Evolutionary conservation across 2,329 filamentous ascomycete species (phyloP).

Genomic region (Penicillium hesseltinei): DNA sequence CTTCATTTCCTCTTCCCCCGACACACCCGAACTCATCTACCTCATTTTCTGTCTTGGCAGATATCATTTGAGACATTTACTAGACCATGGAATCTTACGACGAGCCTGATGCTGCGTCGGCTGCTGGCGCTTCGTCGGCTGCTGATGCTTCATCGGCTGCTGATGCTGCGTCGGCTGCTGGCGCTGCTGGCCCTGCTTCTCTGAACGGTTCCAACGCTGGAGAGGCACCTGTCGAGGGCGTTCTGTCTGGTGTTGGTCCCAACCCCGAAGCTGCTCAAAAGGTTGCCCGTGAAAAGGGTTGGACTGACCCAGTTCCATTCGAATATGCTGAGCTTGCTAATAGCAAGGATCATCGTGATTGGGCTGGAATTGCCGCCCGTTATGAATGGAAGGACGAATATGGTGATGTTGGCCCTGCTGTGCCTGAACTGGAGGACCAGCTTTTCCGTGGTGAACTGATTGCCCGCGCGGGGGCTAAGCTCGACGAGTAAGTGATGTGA

Average conservation of each 20-base stretch:
- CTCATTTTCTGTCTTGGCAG: background rate
- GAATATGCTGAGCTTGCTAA: slow-evolving; percentile 37
- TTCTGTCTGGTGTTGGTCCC: slow-evolving; percentile 3
- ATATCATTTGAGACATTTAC: no score
- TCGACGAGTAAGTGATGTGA: slow-evolving; percentile 55
- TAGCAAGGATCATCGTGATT: slow-evolving; percentile 36
- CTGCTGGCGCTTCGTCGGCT: background rate
- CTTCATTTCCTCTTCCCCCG: background rate
- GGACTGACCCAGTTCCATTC: slow-evolving; percentile 38
- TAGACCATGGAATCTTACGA: background rate
- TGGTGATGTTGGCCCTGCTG: slow-evolving; percentile 77
- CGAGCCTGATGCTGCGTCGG: background rate
- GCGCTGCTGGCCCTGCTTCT: background rate
- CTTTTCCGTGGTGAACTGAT: slow-evolving; percentile 65
- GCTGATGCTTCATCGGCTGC: background rate
- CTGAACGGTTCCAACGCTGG: background rate
- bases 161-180: background rate
- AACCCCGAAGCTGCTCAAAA: slow-evolving; percentile 19
- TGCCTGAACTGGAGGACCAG: slow-evolving; percentile 67
- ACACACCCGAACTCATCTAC: background rate
- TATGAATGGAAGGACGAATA: slow-evolving; percentile 86
- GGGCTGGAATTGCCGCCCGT: slow-evolving; percentile 59
- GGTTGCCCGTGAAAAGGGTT: slow-evolving; percentile 40
- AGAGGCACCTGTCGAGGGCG: background rate
- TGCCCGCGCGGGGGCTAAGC: slow-evolving; percentile 58